A percentile compares a stretch with the other conserved stretches of the same genome.
These are phyloP conservation scores for Coemansia biformis DNA, from an alignment of 192 early-diverging fungal genomes.

Conservation along the genomic window DNA sequence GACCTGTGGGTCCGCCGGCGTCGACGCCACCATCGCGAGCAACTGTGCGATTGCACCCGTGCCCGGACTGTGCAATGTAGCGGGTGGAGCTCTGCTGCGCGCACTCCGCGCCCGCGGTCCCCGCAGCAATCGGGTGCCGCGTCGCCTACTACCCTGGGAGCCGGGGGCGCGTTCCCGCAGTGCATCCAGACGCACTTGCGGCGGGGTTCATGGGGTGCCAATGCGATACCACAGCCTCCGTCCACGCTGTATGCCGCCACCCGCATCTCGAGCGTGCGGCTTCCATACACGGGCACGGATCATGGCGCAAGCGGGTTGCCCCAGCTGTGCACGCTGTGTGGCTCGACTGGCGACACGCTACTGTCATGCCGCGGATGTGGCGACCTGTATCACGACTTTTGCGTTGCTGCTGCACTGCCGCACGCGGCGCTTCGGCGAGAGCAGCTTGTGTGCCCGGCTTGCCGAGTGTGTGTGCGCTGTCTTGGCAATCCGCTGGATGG, in stretches of 20 bases:
- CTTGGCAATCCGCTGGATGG: conserved; percentile 2
- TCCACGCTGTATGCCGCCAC: no score
- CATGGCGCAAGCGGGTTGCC: background rate
- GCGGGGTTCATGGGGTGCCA: no score
- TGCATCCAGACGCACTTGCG: no score
- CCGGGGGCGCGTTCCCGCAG: no score
- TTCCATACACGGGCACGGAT: background rate
- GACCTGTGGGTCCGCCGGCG: conserved; percentile 21
- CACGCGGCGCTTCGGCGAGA: background rate
- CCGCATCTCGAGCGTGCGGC: background rate
- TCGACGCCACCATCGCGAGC: background rate
- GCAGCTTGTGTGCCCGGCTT: conserved; percentile 28
- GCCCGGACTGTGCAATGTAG: no score
- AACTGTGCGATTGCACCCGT: background rate
- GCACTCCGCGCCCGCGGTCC: no score
- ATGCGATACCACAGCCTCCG: no score
- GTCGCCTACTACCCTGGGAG: no score
- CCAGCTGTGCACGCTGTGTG: conserved; percentile 27
- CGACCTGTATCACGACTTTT: conserved; percentile 50
- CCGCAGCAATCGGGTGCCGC: no score
- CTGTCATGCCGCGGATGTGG: conserved; percentile 44
- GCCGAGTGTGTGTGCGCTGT: conserved; percentile 34
- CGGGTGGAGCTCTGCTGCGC: no score
- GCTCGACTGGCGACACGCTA: conserved; percentile 17
- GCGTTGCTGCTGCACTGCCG: conserved; percentile 14